Evolutionary conservation across 306 rosid genomes (phyloP).

Genomic region (Medicago lupulina): DNA sequence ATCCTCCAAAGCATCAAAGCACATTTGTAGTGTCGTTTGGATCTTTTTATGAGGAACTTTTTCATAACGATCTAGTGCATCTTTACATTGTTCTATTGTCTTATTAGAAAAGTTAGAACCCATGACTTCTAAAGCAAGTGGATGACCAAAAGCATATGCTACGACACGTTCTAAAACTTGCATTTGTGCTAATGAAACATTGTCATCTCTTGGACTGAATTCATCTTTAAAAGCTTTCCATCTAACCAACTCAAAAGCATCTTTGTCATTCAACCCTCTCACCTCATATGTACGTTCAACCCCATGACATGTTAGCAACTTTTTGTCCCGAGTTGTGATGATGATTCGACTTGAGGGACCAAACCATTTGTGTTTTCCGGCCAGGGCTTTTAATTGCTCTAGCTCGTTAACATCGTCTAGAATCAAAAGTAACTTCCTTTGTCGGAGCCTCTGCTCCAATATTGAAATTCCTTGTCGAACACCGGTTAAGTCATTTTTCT

Average conservation of each 20-base stretch:
- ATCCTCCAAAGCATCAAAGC: neutral
- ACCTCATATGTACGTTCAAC: constrained; percentile 1
- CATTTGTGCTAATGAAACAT: too few relatives aligned
- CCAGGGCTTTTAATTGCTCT: constrained; percentile 20
- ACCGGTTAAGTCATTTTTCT: neutral
- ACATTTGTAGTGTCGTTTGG: neutral
- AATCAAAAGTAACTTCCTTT: constrained; percentile 37
- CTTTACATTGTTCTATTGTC: neutral
- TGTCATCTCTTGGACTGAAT: neutral
- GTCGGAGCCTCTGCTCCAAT: neutral
- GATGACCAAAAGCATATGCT: neutral
- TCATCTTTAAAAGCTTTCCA: neutral
- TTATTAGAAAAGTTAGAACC: neutral
- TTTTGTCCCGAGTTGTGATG: constrained; percentile 40
- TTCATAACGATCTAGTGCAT: neutral
- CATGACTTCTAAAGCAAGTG: constrained; percentile 19
- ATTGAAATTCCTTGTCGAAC: constrained; percentile 1
- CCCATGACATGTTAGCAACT: constrained; percentile 22
- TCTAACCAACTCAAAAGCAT: constrained; percentile 15
- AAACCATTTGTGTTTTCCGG: constrained; percentile 41
- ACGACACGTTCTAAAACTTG: neutral
- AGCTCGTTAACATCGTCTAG: constrained; percentile 40
- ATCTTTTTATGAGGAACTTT: neutral
- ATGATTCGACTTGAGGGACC: constrained; percentile 42
- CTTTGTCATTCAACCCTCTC: neutral